These are phyloP conservation scores for Ceratocystis lukuohia DNA, from an alignment of 2,329 filamentous ascomycete genomes.

Conservation along the genomic window DNA sequence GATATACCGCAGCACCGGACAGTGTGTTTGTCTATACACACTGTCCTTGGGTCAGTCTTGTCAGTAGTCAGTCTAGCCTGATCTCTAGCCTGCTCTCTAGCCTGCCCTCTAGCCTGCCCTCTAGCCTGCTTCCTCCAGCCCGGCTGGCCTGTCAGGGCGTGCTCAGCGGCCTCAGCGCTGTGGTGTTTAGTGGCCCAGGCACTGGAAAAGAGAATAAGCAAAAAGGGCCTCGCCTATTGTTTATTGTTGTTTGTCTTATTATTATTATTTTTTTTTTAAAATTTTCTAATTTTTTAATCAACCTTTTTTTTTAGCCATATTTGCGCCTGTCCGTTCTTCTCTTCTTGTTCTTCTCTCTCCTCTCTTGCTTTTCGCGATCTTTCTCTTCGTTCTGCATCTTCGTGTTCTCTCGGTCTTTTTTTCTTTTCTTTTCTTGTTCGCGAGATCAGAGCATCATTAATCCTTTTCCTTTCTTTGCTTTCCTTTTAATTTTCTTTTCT, in stretches of 20 bases:
- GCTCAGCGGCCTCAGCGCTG: background rate
- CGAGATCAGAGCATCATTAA: conserved; percentile 2
- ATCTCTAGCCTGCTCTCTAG: too few relatives aligned
- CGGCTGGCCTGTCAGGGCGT: too few relatives aligned
- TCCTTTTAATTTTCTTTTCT: conserved; percentile 8
- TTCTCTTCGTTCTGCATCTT: background rate
- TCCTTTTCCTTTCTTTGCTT: background rate
- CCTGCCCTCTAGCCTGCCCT: too few relatives aligned
- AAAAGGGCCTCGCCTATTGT: background rate
- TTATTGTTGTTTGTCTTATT: background rate
- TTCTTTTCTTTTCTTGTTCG: conserved; percentile 1
- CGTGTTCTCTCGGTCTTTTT: conserved; percentile 1
- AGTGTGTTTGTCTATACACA: background rate
- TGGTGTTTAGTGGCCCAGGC: background rate
- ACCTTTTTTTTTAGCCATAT: background rate
- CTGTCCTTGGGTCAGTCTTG: background rate
- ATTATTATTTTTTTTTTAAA: background rate
- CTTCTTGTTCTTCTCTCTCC: conserved; percentile 8
- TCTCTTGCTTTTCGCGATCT: conserved; percentile 8
- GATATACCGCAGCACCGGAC: rapidly evolving
- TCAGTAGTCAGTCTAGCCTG: too few relatives aligned
- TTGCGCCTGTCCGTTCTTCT: background rate
- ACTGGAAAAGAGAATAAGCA: too few relatives aligned
- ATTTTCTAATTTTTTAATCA: background rate
- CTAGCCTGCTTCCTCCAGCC: too few relatives aligned